Base-by-base conservation (phyloP, 768 basidiomycete genomes). In the Trametes cinnabarina region DNA sequence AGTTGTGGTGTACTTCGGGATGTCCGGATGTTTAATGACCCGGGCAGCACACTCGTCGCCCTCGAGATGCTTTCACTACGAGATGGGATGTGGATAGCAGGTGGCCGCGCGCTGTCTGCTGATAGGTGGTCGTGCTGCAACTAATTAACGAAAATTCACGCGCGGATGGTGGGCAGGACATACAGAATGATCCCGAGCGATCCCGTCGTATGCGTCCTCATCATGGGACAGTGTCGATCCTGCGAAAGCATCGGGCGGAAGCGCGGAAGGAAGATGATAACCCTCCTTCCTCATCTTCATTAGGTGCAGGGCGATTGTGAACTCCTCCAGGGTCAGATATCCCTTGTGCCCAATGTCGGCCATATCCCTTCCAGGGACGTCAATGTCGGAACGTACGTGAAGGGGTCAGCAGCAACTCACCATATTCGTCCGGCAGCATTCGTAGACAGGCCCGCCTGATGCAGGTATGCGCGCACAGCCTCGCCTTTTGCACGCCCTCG, bases 221-320 rank as follows among this genome's bases (percentile, higher is more conserved):
- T 30, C 30, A 9, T 47, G 47, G 5, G 41, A 14, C 15, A 34
- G 42, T 4, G 50, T 9, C 11, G 32, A 12, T n/a, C 22, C 30
- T 4, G 59, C 35, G 6, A 61, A 49, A 4, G 50, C 14, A 4
- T 50, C 59, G 0, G 46, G 37, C 4, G 65, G 63, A 7, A 66
- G 51, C 2, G 43, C n/a, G 5, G 20, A 19, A n/a, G 68, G 65
- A 7, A 69, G 52, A 3, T 50, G 48, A n/a, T 65, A 34, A 10
- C 65, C 66, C 1, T 55, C 48, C 41, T 63, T 63, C 23, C 53
- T 57, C 28, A 52, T 34, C 25, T 65, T 62, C 7, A 67, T 64
- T 11, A 69, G 52, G 19, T 61, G 47, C 63, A 69, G 48, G 5
- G 68, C 68, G 2, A 57, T 40, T 1, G 58, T 53, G 26, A 65